Base-by-base conservation (phyloP, 306 rosid genomes). In the Sechiopsis laciniata region DNA sequence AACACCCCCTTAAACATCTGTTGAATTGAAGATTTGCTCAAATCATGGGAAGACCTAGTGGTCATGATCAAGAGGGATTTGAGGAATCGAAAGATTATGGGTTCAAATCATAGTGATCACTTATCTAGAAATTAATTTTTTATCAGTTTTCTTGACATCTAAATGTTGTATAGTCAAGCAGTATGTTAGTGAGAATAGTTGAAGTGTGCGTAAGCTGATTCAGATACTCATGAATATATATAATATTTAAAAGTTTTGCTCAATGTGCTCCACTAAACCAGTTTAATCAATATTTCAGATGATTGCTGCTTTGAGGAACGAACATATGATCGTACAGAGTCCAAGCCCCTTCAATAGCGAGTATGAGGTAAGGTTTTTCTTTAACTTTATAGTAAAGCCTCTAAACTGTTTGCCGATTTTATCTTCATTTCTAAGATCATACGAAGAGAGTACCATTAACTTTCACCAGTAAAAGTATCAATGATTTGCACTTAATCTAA, bases 271-370 rank as follows among this genome's bases (percentile, higher is more conserved):
- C 21, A 73, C 5, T 75, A 63, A 64, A 74, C 72, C 57, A 50
- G 72, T 72, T 68, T 66, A 4, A 40, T 66, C 76, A 68, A 75
- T 80, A 72, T 80, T 86, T 22, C 87, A 93, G 98, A 89, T 94
- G 98, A 82, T 90, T 59, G 95, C 96, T 73, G 96, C 96, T 73
- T 81, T 94, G 84, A 79, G 80, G 82, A 94, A 94, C 75, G 98
- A 90, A 74, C 69, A 10, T 72, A 79, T 75, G 78, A 81, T 83
- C 58, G 50, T 80, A 29, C 84, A 84, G 73, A 85, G 78, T 29
- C 87, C 82, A 75, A 84, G 86, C 78, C 92, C 90, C 69, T 94
- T 94, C 77, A 94, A 87, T 78, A 83, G 95, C 54, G 97, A 91
- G 81, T 87, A 91, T 14, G 98, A 91, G 98, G 98, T 94, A 85